Evolutionary conservation across 2,329 filamentous ascomycete species (phyloP), one percentile per base, ranked within the genome.

Genomic region (Ophiostoma pallidulum): DNA sequence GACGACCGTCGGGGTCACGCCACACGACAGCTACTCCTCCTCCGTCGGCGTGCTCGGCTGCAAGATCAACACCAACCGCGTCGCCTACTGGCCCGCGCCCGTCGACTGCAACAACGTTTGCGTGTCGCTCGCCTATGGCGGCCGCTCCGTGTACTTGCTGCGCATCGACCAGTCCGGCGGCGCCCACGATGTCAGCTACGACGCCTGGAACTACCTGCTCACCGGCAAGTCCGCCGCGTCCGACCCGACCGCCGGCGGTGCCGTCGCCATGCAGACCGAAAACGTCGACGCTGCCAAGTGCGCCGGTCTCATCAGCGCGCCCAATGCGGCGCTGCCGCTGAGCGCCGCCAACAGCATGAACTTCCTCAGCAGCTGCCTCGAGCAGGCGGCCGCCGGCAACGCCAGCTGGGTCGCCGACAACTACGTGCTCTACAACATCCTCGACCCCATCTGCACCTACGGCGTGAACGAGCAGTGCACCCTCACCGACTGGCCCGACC

Each of bases 141-240:
- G 62, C 49, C 73, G 73, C 53, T 65, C 63, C 42, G 59, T 82
- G 49, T 69, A 76, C 56, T 73, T 86, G 45, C 68, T 79, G 51
- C 68, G 69, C 57, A 64, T 80, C 51, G 76, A 79, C 66, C 62
- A 66, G 41, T 78, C 74, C 1, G 68, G 64, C 39, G 75, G 74
- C 45, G 75, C 75, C 33, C 62, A 74, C 61, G 76, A 80, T 60
- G 71, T 78, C 62, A 71, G 66, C 49, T 79, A 78, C 64, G 75
- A 79, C 51, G 75, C 75, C 41, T 79, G 74, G 73, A 77, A 77
- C 64, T 72, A 72, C 55, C 70, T 58, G n/a, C 57, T 63, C 41
- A 73, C 69, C 0, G 72, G 72, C 47, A 49, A 69, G 45, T 64
- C 66, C 3, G 75, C 75, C 4, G 64, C 63, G 2, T 59, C 67